Base-by-base conservation (phyloP, 2,329 filamentous ascomycete genomes). In the Lizonia empirigonia region DNA sequence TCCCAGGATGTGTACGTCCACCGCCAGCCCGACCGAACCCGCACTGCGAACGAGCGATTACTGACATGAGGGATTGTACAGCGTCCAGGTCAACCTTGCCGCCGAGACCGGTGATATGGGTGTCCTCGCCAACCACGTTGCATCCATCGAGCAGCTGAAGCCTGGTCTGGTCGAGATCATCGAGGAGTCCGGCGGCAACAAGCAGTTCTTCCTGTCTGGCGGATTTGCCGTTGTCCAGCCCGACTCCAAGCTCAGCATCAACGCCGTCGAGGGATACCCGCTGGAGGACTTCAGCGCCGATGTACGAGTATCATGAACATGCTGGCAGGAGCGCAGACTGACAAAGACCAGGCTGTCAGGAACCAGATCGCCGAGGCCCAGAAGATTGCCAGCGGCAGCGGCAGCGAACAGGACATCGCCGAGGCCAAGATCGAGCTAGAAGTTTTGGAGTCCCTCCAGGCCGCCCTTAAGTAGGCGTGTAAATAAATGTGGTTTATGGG, bases 381-480 rank as follows among this genome's bases (percentile, higher is more conserved):
- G 80, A 97, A 97, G 87, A 87, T 97, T 73, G 91, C 88, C 69
- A 86, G 80, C 76, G 94, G 94, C 72, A 86, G 82, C 73, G 94
- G 93, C 72, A 97, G 91, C 77, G 94, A 97, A 85, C 88, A 91
- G 80, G 94, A 97, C 73, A 90, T 97, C 78, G 93, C 93, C 62
- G 94, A 99, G 86, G 94, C 94, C 65, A 97, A 97, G 86, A 93
- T 99, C 76, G 93, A 97, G 84, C 80, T 99, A 67, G 94, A 99
- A 91, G 93, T 96, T 78, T 74, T 94, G 67, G 90, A 94, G 84
- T 89, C 85, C 75, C 83, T 94, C 70, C 87, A 91, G 79, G 85
- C 87, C 68, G 85, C 83, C 68, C 81, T 93, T 74, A 93, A 92
- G 83, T 92, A 91, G 80, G 81, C 71, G 70, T 78, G 78, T 78